Base-by-base conservation (phyloP, 2,329 filamentous ascomycete genomes). In the Paecilomyces sp. region DNA sequence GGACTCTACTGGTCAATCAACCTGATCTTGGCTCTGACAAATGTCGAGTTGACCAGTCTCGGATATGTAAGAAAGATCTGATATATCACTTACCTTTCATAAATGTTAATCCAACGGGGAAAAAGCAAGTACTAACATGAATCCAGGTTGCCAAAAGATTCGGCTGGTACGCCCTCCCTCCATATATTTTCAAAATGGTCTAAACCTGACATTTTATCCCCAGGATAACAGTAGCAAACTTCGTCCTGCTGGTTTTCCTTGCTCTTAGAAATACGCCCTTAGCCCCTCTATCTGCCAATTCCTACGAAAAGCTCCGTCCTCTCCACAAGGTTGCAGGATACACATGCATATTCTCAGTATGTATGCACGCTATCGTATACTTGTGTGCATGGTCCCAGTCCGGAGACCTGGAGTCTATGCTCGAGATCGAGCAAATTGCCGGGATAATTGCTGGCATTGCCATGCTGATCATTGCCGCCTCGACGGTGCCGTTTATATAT, bases 241-340 rank as follows among this genome's bases (percentile, higher is more conserved):
- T 64, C 15, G 60, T 59, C 5, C 58, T 64, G 1, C 30, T 64
- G 9, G 63, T 63, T 18, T 64, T 63, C 31, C 41, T 64, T 5
- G 60, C 63, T 11, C 36, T 64, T 31, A 60, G 63, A 41, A 64
- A 64, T 24, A 64, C 63, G 0, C 63, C 63, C 15, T 55, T 64
- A 15, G 63, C 63, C 2, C 58, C 60, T 1, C 57, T 64, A 31
- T 59, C 61, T 3, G 63, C 56, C 28, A 59, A 24, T n/a, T 64
- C 63, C 6, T 64, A 64, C 25, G 63, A 64, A 34, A 64, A 62
- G 34, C 60, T 64, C n/a, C 63, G 63, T n/a, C 61, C 62, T 3
- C 54, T 64, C 24, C 63, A 64, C 55, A 64, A 63, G 31, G 62
- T 60, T 11, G 60, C 63, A 22, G 63, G 63, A 22, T 64, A 63